Conservation (phyloP, 768 basidiomycete genomes). For the Mrakia blollopis region DNA sequence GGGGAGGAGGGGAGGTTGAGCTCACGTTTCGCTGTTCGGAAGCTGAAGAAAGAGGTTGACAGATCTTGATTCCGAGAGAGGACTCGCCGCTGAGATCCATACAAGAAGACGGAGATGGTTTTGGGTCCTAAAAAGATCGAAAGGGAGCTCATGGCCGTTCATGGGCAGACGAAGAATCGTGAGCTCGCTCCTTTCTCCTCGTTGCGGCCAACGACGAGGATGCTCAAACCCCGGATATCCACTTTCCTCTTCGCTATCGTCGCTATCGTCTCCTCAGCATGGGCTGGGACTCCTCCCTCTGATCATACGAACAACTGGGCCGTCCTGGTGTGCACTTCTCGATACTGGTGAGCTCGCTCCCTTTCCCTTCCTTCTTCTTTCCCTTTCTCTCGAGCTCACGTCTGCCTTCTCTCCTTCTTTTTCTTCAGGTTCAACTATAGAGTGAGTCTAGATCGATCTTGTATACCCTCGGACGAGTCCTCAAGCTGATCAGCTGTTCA, state of each 20-base stretch:
- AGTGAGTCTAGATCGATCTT: slow-evolving; percentile 52
- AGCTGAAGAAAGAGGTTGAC: too few relatives aligned
- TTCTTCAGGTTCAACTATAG: slow-evolving; percentile 84
- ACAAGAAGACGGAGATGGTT: too few relatives aligned
- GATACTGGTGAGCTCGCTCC: slow-evolving; percentile 50
- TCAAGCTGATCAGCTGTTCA: not conserved
- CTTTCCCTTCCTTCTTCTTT: not conserved
- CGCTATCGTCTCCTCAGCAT: not conserved
- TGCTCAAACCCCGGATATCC: not conserved
- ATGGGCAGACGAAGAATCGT: too few relatives aligned
- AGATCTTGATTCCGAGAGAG: too few relatives aligned
- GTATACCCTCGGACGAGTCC: not conserved
- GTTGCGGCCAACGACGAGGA: not conserved
- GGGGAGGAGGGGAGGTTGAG: too few relatives aligned
- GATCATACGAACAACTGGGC: slow-evolving; percentile 98
- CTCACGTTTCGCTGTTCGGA: too few relatives aligned
- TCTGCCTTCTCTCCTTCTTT: not conserved
- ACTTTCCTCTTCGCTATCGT: not conserved
- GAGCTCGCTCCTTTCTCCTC: not conserved
- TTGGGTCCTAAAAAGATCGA: too few relatives aligned
- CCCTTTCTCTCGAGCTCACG: not conserved
- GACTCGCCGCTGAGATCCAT: too few relatives aligned
- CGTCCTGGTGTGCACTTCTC: slow-evolving; percentile 84
- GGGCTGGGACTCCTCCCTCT: slow-evolving; percentile 21
- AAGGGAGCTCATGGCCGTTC: too few relatives aligned